Evolutionary conservation across 331 rosid species (phyloP), one percentile per base, ranked within the genome.

Genomic region (Malus hybrid): DNA sequence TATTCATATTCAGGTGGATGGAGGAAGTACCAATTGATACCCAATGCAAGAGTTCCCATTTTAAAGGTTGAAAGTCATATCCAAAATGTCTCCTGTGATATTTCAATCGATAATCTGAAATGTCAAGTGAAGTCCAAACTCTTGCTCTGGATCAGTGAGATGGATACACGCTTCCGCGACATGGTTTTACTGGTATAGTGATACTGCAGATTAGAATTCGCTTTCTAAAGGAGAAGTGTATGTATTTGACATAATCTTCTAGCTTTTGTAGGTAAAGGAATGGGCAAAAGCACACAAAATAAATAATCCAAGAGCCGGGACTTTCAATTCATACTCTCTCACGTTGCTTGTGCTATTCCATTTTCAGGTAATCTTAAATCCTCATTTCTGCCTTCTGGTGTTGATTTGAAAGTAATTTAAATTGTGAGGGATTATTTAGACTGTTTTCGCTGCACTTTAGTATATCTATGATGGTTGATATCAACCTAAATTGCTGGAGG

Each of bases 271-370:
- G 99, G 97, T 94, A 64, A 94, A 94, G 85, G 93, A 94, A 84
- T 94, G 99, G 99, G 99, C 97, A 28, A 94, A 90, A 89, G 85
- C 89, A 20, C 96, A 92, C 70, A 85, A 83, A 52, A 92, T 94
- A 68, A 94, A 94, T 81, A 85, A 87, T 79, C 78, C 99, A 54
- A 90, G 63, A 83, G 19, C 77, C 36, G 97, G 99, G 73, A 84
- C 90, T 74, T 87, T 94, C 87, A 92, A 89, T 73, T 94, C 99
- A 22, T 94, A 88, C 84, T 78, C 99, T 73, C 97, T 94, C 60
- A 65, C 93, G 79, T 81, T 94, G 83, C 97, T 94, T 55, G 97
- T 90, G 77, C 76, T 94, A 69, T 94, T 94, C 83, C 96, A 92
- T 82, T 90, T 94, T 74, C 99, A 94, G 99, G 99, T 94, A 78